Conservation (phyloP, 192 early-diverging fungal species). For the Rhizophagus sp. region DNA sequence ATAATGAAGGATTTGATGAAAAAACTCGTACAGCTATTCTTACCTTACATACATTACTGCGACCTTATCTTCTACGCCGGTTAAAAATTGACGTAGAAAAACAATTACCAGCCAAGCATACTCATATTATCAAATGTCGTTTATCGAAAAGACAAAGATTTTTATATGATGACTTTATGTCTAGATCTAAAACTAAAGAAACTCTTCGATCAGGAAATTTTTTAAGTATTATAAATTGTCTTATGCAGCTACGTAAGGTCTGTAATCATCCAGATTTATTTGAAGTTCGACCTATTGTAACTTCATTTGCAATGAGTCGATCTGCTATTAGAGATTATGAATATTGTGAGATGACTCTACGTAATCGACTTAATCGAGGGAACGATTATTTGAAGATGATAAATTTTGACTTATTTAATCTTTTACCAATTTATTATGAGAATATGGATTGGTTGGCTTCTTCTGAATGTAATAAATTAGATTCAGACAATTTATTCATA, state of each 20-base stretch:
- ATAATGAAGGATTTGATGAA: constrained; percentile 52
- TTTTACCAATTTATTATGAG: constrained; percentile 41
- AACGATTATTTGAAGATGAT: constrained; percentile 36
- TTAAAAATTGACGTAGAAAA: constrained; percentile 69
- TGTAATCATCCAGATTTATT: constrained; percentile 60
- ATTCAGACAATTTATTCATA: constrained; percentile 31
- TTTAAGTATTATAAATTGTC: constrained; percentile 70
- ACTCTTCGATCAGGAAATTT: constrained; percentile 72
- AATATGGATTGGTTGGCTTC: constrained; percentile 33
- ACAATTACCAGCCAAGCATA: constrained; percentile 66
- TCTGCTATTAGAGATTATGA: constrained; percentile 38
- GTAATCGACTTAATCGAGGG: constrained; percentile 38
- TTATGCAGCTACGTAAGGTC: constrained; percentile 74
- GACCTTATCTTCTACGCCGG: constrained; percentile 65
- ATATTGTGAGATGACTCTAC: constrained; percentile 39
- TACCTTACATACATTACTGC: constrained; percentile 61
- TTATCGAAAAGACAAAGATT: constrained; percentile 69
- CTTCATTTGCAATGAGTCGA: constrained; percentile 56
- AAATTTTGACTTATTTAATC: constrained; percentile 46
- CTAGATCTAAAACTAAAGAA: constrained; percentile 75
- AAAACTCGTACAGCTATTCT: constrained; percentile 56
- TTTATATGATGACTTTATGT: constrained; percentile 82
- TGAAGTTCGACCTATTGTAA: constrained; percentile 59
- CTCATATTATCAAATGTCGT: constrained; percentile 72
- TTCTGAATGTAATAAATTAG: constrained; percentile 28